Percentiles rank a stretch among this genome's conserved stretches.
Evolutionary conservation across 1,284 basidiomycete species (phyloP).

Genomic region (Cutaneotrichosporon sp.): DNA sequence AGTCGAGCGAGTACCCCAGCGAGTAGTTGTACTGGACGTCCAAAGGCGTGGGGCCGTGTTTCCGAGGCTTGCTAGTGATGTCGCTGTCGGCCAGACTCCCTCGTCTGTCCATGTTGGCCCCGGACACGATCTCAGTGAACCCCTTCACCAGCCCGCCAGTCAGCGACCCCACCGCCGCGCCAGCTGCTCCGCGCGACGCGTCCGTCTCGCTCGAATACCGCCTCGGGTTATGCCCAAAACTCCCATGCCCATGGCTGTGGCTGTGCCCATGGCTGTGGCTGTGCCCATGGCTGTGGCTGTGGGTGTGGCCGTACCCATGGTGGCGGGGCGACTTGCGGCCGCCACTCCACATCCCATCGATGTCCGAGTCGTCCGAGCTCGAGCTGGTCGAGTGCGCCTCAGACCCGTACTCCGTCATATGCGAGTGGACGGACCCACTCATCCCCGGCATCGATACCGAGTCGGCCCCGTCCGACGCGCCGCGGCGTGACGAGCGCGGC

Average conservation of each 20-base stretch:
- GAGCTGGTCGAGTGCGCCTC: not conserved
- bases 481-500: slow-evolving; percentile 4
- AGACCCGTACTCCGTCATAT: slow-evolving; percentile 7
- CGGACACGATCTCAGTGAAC: slow-evolving; percentile 8
- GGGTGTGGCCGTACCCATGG: not conserved
- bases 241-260: not conserved
- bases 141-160: not conserved
- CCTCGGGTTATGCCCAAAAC: not conserved
- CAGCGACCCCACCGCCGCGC: not conserved
- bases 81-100: slow-evolving; percentile 10
- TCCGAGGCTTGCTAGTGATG: slow-evolving; percentile 6
- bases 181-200: not conserved
- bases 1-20: slow-evolving; percentile 74
- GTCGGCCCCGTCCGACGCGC: not conserved
- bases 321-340: too few relatives aligned
- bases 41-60: slow-evolving; percentile 7
- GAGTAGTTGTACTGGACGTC: slow-evolving; percentile 38
- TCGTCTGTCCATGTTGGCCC: not conserved
- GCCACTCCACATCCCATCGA: slow-evolving; percentile 13
- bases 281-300: not conserved
- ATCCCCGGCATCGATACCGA: not conserved
- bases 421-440: slow-evolving; percentile 9
- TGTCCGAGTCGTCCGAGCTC: slow-evolving; percentile 24
- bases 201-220: slow-evolving; percentile 6
- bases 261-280: not conserved